These are phyloP conservation scores for Fusarium sp. DNA, from an alignment of 2,329 filamentous ascomycete species.

Conservation along the genomic window DNA sequence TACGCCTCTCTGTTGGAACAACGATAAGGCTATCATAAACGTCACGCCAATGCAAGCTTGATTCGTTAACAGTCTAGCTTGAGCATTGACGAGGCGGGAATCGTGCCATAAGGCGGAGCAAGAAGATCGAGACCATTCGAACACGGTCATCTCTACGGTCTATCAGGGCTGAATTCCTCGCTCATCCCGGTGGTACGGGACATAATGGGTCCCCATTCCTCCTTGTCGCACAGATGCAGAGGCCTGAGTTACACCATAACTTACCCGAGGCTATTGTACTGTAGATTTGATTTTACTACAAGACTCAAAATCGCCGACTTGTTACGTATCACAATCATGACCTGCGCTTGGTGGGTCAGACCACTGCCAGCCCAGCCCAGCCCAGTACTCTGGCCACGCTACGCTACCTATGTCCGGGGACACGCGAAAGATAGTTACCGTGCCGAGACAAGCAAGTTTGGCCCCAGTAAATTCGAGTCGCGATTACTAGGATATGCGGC, in stretches of 20 bases:
- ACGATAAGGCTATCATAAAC: conserved; percentile 46
- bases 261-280: conserved; percentile 34
- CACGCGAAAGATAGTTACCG: conserved; percentile 25
- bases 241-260: conserved; percentile 19
- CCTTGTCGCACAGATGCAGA: conserved; percentile 35
- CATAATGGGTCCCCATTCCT: conserved; percentile 42
- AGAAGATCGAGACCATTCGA: conserved; percentile 47
- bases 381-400: conserved; percentile 2
- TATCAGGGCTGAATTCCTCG: conserved; percentile 36
- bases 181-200: conserved; percentile 46
- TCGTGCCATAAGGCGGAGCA: conserved; percentile 48
- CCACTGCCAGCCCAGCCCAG: background rate
- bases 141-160: conserved; percentile 31
- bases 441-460: conserved; percentile 28
- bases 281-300: conserved; percentile 15
- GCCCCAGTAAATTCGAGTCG: background rate
- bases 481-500: background rate
- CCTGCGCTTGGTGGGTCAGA: conserved; percentile 3
- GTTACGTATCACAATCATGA: conserved; percentile 14
- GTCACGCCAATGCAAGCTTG: conserved; percentile 43
- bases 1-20: conserved; percentile 9
- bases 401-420: conserved; percentile 12
- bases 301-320: conserved; percentile 26
- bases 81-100: conserved; percentile 41
- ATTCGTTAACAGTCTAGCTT: conserved; percentile 38